Conservation (phyloP, 177 flowering plant genomes). For the Vitis hybrid region DNA sequence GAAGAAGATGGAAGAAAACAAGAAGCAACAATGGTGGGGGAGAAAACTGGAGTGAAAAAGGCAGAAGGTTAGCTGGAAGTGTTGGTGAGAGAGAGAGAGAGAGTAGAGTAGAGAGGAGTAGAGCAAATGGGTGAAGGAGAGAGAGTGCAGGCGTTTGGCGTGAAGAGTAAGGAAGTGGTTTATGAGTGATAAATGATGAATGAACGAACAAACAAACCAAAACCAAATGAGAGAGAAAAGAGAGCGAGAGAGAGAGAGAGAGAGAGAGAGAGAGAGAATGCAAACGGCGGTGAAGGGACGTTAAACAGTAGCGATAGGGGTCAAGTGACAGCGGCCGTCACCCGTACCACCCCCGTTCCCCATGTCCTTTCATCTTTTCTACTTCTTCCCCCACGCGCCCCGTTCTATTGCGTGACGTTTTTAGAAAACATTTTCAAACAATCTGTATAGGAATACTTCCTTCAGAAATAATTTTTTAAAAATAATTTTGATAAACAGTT, state of each 20-base stretch:
- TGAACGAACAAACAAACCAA: not conserved
- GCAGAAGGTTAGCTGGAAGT: not conserved
- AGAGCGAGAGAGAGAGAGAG: conserved; percentile 2
- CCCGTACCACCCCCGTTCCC: conserved; percentile 30
- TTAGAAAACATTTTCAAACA: too few species aligned
- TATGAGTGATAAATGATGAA: conserved; percentile 10
- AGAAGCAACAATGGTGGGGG: not conserved
- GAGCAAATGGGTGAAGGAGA: too few species aligned
- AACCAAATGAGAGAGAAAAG: conserved; percentile 17
- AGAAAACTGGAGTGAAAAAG: not conserved
- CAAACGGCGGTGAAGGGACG: conserved; percentile 62
- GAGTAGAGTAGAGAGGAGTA: not conserved
- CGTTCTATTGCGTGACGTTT: too few species aligned
- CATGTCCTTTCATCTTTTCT: conserved; percentile 3
- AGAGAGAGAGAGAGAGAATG: not conserved
- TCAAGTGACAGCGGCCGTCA: conserved; percentile 27
- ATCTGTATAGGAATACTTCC: too few species aligned
- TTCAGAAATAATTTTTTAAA: too few species aligned
- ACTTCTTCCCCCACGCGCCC: conserved; percentile 2
- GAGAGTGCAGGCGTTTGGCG: conserved; percentile 62
- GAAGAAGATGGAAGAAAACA: not conserved
- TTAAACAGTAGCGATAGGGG: conserved; percentile 10
- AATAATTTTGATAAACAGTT: too few species aligned
- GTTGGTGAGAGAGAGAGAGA: not conserved
- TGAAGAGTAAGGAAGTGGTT: conserved; percentile 47